These are phyloP conservation scores for Aspergillus aculeatus DNA, from an alignment of 2,329 filamentous ascomycete species.

Conservation along the genomic window DNA sequence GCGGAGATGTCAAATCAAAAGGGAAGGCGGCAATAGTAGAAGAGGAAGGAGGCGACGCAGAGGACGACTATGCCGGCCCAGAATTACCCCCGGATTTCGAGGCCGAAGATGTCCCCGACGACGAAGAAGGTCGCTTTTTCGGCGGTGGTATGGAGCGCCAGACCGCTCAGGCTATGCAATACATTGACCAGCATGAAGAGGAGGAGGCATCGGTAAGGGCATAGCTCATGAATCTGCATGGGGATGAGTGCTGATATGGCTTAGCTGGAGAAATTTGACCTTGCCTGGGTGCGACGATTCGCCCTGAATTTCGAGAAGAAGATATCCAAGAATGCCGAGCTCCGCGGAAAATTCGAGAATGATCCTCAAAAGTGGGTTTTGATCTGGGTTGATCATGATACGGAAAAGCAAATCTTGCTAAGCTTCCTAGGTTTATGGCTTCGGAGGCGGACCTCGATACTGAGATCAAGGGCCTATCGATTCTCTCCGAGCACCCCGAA, in stretches of 20 bases:
- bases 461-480: slow-evolving; percentile 81
- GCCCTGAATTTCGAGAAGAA: slow-evolving; percentile 84
- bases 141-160: slow-evolving; percentile 82
- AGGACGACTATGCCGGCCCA: slow-evolving; percentile 52
- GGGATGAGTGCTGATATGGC: slow-evolving; percentile 22
- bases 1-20: slow-evolving; percentile 51
- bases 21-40: slow-evolving; percentile 47
- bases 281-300: slow-evolving; percentile 76
- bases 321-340: slow-evolving; percentile 85
- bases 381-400: background rate
- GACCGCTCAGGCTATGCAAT: slow-evolving; percentile 82
- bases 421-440: slow-evolving; percentile 61
- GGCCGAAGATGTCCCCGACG: slow-evolving; percentile 63
- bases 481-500: slow-evolving; percentile 81
- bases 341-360: slow-evolving; percentile 79
- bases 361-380: slow-evolving; percentile 67
- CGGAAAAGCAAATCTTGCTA: slow-evolving; percentile 14
- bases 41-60: slow-evolving; percentile 44
- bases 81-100: slow-evolving; percentile 58
- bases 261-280: slow-evolving; percentile 73
- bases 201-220: slow-evolving; percentile 46
- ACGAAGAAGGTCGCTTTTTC: slow-evolving; percentile 94
- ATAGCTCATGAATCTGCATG: background rate
- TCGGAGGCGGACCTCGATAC: slow-evolving; percentile 87
- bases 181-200: slow-evolving; percentile 69